Conservation (phyloP, 306 rosid species). For the Sicyos baderoa region DNA sequence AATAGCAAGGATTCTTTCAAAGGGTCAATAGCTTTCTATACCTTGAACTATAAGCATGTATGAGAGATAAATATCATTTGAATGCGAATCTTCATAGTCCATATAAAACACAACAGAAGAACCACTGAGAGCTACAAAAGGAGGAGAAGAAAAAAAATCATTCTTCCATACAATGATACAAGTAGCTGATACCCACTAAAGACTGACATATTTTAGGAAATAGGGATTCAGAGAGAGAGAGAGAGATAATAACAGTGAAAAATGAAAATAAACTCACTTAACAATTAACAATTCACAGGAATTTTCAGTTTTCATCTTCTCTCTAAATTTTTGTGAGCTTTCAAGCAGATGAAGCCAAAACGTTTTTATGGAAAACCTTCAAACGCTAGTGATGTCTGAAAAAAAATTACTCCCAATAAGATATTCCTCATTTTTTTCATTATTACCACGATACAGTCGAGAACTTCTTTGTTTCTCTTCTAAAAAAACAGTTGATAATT, state of each 20-base stretch:
- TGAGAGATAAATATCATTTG: constrained; percentile 41
- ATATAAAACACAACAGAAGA: constrained; percentile 67
- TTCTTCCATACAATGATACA: neutral
- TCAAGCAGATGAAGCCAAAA: neutral
- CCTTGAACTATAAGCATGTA: constrained; percentile 72
- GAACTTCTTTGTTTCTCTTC: too few species aligned
- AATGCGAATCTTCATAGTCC: constrained; percentile 38
- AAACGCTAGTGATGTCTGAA: neutral
- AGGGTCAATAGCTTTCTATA: constrained; percentile 20
- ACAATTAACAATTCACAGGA: neutral
- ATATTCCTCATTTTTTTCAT: neutral
- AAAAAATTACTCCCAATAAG: neutral
- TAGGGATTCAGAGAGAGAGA: neutral
- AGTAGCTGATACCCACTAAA: neutral
- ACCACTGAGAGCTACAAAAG: constrained; percentile 64
- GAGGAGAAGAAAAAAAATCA: too few species aligned
- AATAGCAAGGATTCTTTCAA: constrained; percentile 1
- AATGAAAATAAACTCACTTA: neutral
- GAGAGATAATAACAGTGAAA: neutral
- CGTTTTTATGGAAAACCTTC: neutral
- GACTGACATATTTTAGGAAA: neutral
- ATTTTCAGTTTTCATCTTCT: neutral
- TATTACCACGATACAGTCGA: constrained; percentile 4
- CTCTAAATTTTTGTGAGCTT: neutral
- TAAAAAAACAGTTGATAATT: neutral